Evolutionary conservation across 495 filamentous ascomycete species (phyloP), one percentile per base, ranked within the genome.

Genomic region (Aspergillus baeticus): DNA sequence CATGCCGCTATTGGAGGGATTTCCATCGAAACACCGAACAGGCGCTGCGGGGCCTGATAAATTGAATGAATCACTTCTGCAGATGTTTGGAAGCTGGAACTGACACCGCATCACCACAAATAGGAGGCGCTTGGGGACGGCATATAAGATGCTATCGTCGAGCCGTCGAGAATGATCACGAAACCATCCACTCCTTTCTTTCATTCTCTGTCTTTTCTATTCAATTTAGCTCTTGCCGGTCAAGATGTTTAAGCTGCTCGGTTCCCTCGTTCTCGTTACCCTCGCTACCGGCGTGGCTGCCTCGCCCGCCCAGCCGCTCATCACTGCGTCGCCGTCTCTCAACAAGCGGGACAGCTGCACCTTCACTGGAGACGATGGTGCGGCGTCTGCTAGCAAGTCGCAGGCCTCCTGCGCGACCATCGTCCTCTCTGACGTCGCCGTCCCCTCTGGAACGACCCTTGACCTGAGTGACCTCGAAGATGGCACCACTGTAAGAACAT

Each of bases 361-460:
- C 17, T 54, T 54, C 26, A 44, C 51, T 10, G 51, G 51, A 14
- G 35, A 29, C 1, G 37, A 44, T 34, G 51, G 51, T 15, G 51
- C 51, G 17, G 36, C 51, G 17, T 54, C 51, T 35, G 51, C 51
- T 11, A 54, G 51, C 21, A 21, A 10, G 21, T 54, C 51, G 4
- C 51, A 82, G 67, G 63, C 64, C 3, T 76, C 76, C 15, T 83
- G 81, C 67, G 72, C 79, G 0, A 78, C 76, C 5, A 81, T 83
- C 41, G 61, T 77, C 18, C 67, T 82, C 7, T 73, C 66, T n/a
- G 57, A 56, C 39, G 57, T 84, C 41, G 72, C 71, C n/a, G 81
- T 84, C 0, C 80, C 80, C 2, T 72, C 80, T 13, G 80, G 80
- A 18, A 69, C 66, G 3, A 84, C 79, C 5, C 69, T 84, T 2